Base-by-base conservation (phyloP, 257 asterid species). In the Nicotiana knightiana region DNA sequence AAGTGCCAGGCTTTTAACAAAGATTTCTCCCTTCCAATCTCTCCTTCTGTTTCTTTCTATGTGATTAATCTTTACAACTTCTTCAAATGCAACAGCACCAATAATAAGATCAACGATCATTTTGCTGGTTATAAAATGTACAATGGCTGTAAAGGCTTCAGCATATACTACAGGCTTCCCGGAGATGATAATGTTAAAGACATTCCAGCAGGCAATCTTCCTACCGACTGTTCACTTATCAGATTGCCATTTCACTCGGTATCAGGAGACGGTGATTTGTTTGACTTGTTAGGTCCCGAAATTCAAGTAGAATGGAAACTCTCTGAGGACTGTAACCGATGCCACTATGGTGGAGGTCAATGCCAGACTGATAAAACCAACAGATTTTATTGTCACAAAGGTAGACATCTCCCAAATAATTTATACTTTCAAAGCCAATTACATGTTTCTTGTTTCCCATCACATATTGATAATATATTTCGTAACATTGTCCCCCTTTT, bases 31-130 rank as follows among this genome's bases (percentile, higher is more conserved):
- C 24, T 78, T 78, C 70, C 55, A 1, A 1, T 3, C 68, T 33
- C 71, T n/a, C 58, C 26, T 57, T 78, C 2, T 37, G 6, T 78
- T 4, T 78, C 71, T 10, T 78, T 43, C 67, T 0, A 5, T 35
- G 8, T 78, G n/a, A 0, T 6, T 78, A 9, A 30, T 9, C 0
- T 10, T 18, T 0, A 0, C 0, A 1, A 3, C 2, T 4, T 37
- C 39, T 12, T 1, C 24, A 78, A 63, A 59, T 78, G 82, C 71
- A 59, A 13, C 39, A 21, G 37, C 26, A 46, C 3, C 18, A 21
- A 3, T 39, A 39, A n/a, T 68, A 68, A n/a, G 2, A 1, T 1
- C 57, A 71, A 24, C 13, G 0, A 15, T 12, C 39, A 1, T 24
- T 71, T 48, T 24, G 4, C 2, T 0, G 79, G 21, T 46, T 71